Percentiles rank a stretch among this genome's conserved stretches.
Evolutionary conservation across 1,139 yeast species (phyloP).

Genomic region (Protomyces arabidopsidicola): DNA sequence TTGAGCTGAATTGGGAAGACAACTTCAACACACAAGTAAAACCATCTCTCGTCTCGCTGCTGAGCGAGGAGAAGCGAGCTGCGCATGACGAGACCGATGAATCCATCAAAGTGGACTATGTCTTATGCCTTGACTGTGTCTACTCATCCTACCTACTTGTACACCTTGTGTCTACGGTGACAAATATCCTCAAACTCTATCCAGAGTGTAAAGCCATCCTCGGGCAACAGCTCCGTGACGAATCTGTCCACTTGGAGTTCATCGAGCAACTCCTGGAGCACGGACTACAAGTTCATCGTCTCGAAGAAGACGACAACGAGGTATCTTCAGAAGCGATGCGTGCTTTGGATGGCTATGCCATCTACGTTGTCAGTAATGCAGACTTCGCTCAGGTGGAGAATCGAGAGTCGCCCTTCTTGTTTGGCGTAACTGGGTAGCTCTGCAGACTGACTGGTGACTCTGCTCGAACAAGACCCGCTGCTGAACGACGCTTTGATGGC

Average conservation of each 20-base stretch:
- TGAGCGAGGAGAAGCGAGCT: not conserved
- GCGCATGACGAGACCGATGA: not conserved
- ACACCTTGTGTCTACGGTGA: not conserved
- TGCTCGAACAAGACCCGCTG: not conserved
- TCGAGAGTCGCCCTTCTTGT: not conserved
- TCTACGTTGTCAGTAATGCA: constrained; percentile 2
- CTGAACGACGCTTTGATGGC: not conserved
- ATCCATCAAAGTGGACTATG: not conserved
- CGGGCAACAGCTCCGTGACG: constrained; percentile 20
- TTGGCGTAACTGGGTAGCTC: not conserved
- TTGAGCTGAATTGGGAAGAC: constrained; percentile 15
- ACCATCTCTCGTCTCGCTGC: not conserved
- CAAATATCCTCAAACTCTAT: not conserved
- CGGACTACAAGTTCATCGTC: not conserved
- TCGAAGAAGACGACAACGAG: not conserved
- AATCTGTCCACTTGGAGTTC: constrained; percentile 15
- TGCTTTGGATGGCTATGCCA: constrained; percentile 5
- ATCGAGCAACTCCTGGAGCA: not conserved
- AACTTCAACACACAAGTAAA: not conserved
- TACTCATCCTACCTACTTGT: constrained; percentile 9
- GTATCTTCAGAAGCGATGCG: not conserved
- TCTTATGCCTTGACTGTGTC: constrained; percentile 18
- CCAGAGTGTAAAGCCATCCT: constrained; percentile 2
- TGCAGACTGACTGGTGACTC: not conserved
- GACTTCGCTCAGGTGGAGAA: not conserved